Evolutionary conservation across 2,329 filamentous ascomycete genomes (phyloP).

Genomic region (Diaporthe longicolla): DNA sequence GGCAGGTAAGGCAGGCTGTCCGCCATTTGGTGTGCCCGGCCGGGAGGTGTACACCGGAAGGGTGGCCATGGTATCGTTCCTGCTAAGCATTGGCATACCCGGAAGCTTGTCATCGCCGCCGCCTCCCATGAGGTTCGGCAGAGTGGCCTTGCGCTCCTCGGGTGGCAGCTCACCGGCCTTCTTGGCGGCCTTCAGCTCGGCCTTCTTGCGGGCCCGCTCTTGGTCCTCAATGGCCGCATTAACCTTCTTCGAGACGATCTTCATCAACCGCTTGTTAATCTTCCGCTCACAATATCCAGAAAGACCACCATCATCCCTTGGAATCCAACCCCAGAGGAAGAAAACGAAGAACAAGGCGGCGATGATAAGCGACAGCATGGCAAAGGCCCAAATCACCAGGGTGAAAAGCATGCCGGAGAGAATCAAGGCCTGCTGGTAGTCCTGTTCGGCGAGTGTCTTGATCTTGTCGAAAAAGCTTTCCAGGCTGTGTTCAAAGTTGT

Average conservation of each 20-base stretch:
- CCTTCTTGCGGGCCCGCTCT: conserved; percentile 70
- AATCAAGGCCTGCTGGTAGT: conserved; percentile 85
- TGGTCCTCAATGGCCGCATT: conserved; percentile 90
- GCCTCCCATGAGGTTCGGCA: conserved; percentile 65
- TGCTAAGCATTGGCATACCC: conserved; percentile 70
- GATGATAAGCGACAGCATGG: conserved; percentile 80
- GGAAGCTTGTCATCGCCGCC: conserved; percentile 65
- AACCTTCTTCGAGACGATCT: conserved; percentile 88
- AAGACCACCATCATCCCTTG: conserved; percentile 82
- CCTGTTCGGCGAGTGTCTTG: conserved; percentile 76
- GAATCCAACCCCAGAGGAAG: conserved; percentile 95
- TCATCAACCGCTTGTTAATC: conserved; percentile 86
- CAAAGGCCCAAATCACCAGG: conserved; percentile 88
- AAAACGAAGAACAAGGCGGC: conserved; percentile 85
- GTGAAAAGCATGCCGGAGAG: conserved; percentile 95
- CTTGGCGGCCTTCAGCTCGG: conserved; percentile 64
- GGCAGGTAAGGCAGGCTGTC: conserved; percentile 46
- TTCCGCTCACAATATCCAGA: conserved; percentile 92
- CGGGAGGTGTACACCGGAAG: conserved; percentile 74
- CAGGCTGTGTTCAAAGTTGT: conserved; percentile 73
- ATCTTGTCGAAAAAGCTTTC: conserved; percentile 89
- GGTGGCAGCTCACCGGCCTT: conserved; percentile 68
- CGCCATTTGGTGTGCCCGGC: conserved; percentile 63
- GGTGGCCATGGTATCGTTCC: conserved; percentile 73
- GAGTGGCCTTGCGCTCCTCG: conserved; percentile 72